Base-by-base conservation (phyloP, 768 basidiomycete genomes). In the Pilatotrama ljubarskyi region DNA sequence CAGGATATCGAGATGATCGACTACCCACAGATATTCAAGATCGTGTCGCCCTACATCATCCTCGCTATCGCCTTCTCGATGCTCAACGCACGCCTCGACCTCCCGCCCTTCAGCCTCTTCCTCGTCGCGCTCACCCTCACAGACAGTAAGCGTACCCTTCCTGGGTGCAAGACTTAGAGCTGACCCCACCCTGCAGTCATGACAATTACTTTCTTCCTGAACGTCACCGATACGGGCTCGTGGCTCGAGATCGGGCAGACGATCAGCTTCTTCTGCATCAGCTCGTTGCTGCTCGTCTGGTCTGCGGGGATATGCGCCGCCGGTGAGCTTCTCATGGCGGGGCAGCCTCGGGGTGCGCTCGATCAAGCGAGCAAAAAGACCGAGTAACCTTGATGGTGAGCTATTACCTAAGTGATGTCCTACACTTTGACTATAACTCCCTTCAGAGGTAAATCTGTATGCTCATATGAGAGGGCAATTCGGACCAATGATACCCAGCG, bases 171-270 rank as follows among this genome's bases (percentile, higher is more conserved):
- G 11, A 25, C 26, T 20, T n/a, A 43, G 35, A 1, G n/a, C 14
- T 22, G 20, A 35, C 9, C 44, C 49, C 36, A 42, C 35, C 24
- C 15, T 24, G 29, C 59, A 91, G 89, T 85, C 25, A 92, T 92
- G 89, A 91, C 90, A 0, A 77, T 92, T 58, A 78, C 85, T 4
- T 93, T 94, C 75, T 94, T 95, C 73, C 86, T 86, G 77, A 84
- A 84, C 38, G 92, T 95, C 25, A 85, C 84, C 22, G 91, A 95
- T 70, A 36, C 66, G 82, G 89, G 93, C 0, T 91, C 89, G 3
- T 95, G 93, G 93, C 76, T 94, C 58, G 90, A 95, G 68, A 95
- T 93, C 52, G 92, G 93, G 6, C 89, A 91, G 68, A 87, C 90
- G 0, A 93, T 95, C 70, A 91, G 83, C 50, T 93, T 93, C 75